Base-by-base conservation (phyloP, 305 asterid genomes). In the Rubia peregrina region DNA sequence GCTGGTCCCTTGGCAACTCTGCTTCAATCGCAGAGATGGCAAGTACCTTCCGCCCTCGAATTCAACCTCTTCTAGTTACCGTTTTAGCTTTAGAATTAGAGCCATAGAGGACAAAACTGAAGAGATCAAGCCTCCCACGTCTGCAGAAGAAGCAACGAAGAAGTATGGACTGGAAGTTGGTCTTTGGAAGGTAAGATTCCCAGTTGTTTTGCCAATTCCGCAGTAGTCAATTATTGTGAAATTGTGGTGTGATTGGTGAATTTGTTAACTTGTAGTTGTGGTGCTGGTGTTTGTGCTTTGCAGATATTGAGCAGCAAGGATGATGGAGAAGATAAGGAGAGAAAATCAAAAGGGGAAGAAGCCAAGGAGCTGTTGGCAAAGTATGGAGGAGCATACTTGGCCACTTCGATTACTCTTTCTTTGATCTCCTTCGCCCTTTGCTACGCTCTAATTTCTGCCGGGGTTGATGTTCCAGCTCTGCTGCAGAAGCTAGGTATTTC, bases 351-450 rank as follows among this genome's bases (percentile, higher is more conserved):
- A 78, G 98, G 99, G 65, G 88, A 88, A 60, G 80, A 91, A 85
- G 98, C 96, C 10, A 94, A 94, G 83, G 95, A 91, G 73, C 95
- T 91, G 44, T 81, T 94, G 40, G 82, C 92, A 62, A 94, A 94
- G 80, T 94, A 94, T 74, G 99, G 99, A 75, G 99, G 98, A 74
- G 98, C 99, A 56, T 94, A 94, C 76, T 78, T 94, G 76, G 98
- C 98, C 71, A 91, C 99, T 66, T 91, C 99, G 7, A 85, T 89
- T 55, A 86, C 99, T 59, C 95, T 94, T 60, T 94, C 98, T 60
- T 78, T 94, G 77, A 94, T 94, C 78, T 94, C 97, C 9, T 94
- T 94, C 71, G 78, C 88, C 43, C 93, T 94, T 0, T 91, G 96
- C 69, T 94, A 89, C 77, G 92, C 86, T 65, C 86, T 94, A 3